Conservation (phyloP, 2,329 filamentous ascomycete species). For the Colletotrichum abscissum region DNA sequence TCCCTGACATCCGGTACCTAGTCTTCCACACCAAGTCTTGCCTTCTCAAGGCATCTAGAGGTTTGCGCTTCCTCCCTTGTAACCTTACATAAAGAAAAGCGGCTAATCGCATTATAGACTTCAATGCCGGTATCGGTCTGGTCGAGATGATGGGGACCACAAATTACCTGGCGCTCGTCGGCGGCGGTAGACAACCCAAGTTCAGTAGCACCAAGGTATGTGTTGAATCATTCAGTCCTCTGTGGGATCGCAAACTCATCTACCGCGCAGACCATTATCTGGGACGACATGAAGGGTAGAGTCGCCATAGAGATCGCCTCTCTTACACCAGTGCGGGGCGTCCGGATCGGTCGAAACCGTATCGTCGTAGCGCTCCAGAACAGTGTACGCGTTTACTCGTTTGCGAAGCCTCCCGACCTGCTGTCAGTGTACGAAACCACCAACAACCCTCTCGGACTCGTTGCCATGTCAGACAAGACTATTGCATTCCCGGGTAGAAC, state of each 20-base stretch:
- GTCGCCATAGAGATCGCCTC: conserved; percentile 82
- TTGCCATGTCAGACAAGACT: conserved; percentile 75
- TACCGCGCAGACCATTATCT: conserved; percentile 76
- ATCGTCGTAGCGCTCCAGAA: conserved; percentile 86
- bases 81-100: not conserved
- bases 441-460: conserved; percentile 87
- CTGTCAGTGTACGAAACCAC: conserved; percentile 85
- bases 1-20: conserved; percentile 50
- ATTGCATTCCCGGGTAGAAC: conserved; percentile 91
- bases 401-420: conserved; percentile 77
- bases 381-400: conserved; percentile 83
- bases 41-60: conserved; percentile 69
- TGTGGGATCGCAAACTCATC: conserved; percentile 4
- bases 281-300: conserved; percentile 86
- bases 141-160: conserved; percentile 89
- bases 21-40: conserved; percentile 81
- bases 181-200: conserved; percentile 86
- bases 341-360: conserved; percentile 76
- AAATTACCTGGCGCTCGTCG: conserved; percentile 90
- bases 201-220: conserved; percentile 86
- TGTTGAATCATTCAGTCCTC: not conserved
- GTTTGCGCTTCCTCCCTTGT: conserved; percentile 41
- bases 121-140: conserved; percentile 84
- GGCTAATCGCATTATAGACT: conserved; percentile 60
- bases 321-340: conserved; percentile 81